These are phyloP conservation scores for Candida chauliodis DNA, from an alignment of 805 yeast genomes.

Conservation along the genomic window DNA sequence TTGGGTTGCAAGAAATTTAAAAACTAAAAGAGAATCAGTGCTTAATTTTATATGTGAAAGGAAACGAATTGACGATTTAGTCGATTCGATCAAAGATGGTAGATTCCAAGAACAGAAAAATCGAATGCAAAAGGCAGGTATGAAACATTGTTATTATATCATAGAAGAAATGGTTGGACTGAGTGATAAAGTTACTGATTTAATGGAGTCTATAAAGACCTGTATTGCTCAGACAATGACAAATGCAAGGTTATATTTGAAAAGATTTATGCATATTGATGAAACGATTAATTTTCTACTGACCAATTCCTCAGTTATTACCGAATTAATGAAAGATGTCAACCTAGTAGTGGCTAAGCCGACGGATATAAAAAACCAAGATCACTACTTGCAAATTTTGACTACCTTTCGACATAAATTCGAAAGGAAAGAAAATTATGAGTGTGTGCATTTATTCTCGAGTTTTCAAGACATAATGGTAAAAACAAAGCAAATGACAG, in stretches of 20 bases:
- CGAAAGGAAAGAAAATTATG: slow-evolving; percentile 24
- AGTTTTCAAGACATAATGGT: slow-evolving; percentile 64
- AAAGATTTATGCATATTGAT: slow-evolving; percentile 66
- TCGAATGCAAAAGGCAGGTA: slow-evolving; percentile 66
- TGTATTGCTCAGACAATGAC: slow-evolving; percentile 69
- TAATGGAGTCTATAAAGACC: slow-evolving; percentile 69
- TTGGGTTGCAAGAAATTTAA: slow-evolving; percentile 77
- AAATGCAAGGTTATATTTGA: slow-evolving; percentile 61
- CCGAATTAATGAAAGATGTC: slow-evolving; percentile 20
- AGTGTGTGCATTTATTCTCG: slow-evolving; percentile 32
- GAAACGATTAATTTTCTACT: slow-evolving; percentile 65
- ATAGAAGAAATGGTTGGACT: slow-evolving; percentile 62
- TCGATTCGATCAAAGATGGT: slow-evolving; percentile 79
- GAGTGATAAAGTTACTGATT: slow-evolving; percentile 31
- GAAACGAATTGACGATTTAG: slow-evolving; percentile 84
- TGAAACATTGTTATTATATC: slow-evolving; percentile 66
- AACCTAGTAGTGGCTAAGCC: slow-evolving; percentile 53
- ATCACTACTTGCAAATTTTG: slow-evolving; percentile 44
- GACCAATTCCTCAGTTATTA: slow-evolving; percentile 45
- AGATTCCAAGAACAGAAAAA: slow-evolving; percentile 84
- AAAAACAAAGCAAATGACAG: slow-evolving; percentile 66
- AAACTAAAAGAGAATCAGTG: slow-evolving; percentile 58
- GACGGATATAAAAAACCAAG: slow-evolving; percentile 44
- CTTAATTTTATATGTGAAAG: slow-evolving; percentile 86
- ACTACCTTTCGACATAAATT: slow-evolving; percentile 44